These are phyloP conservation scores for Myriosclerotinia duriaeana DNA, from an alignment of 2,329 filamentous ascomycete genomes.

Conservation along the genomic window DNA sequence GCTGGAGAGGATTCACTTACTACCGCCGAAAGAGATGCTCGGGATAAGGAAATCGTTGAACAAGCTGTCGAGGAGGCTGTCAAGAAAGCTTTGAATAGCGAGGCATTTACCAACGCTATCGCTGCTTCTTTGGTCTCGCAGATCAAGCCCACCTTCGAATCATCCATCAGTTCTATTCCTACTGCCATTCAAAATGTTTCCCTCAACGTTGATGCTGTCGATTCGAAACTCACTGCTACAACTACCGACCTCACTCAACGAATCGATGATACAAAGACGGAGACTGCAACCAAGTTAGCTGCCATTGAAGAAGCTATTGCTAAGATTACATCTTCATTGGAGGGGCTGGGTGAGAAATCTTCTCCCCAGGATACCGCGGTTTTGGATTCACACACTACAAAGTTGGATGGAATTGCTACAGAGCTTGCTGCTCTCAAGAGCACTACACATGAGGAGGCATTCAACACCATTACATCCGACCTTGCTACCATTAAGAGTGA, in stretches of 20 bases:
- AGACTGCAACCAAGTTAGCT: constrained; percentile 33
- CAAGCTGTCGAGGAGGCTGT: constrained; percentile 35
- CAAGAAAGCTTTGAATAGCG: constrained; percentile 32
- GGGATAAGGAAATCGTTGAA: constrained; percentile 32
- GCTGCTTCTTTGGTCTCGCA: constrained; percentile 36
- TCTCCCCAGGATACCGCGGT: constrained; percentile 34
- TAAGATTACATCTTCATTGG: constrained; percentile 34
- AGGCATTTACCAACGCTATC: constrained; percentile 37
- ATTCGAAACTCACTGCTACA: constrained; percentile 33
- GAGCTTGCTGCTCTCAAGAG: constrained; percentile 34
- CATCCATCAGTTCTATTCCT: constrained; percentile 30
- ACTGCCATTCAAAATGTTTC: constrained; percentile 24
- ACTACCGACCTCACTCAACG: constrained; percentile 33
- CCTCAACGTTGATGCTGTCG: constrained; percentile 31
- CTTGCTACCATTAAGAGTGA: constrained; percentile 37
- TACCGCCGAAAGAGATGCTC: constrained; percentile 26
- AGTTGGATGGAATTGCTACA: constrained; percentile 33
- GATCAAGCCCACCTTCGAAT: constrained; percentile 37
- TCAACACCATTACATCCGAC: constrained; percentile 32
- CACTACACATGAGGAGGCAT: constrained; percentile 29
- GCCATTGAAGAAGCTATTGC: constrained; percentile 36
- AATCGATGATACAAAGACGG: constrained; percentile 31
- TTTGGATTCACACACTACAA: constrained; percentile 32
- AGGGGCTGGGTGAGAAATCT: constrained; percentile 35
- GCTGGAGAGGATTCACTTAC: constrained; percentile 15